phyloP scores from a whole-genome alignment of 2,329 filamentous ascomycete genomes.

The Pseudogymnoascus sp. region DNA sequence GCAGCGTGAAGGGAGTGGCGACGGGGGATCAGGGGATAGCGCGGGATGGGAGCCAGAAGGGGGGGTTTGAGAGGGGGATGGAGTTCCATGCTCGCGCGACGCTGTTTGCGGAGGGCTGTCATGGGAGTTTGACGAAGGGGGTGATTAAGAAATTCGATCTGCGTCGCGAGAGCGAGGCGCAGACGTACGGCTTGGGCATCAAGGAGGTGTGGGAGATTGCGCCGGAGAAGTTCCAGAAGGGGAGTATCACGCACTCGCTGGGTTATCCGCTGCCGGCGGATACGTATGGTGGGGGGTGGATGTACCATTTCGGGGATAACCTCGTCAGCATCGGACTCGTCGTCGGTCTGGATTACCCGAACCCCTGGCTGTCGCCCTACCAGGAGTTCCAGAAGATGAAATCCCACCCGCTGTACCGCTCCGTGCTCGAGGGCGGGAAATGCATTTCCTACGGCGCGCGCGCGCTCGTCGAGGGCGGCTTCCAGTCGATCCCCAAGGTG shows the following conservation, averaged over 20 bases:
- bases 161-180: slow-evolving; percentile 77
- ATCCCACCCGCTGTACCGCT: slow-evolving; percentile 83
- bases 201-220: slow-evolving; percentile 98
- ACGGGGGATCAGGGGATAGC: slow-evolving; percentile 89
- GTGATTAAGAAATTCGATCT: slow-evolving; percentile 91
- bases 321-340: slow-evolving; percentile 88
- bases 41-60: slow-evolving; percentile 75
- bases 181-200: slow-evolving; percentile 89
- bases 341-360: slow-evolving; percentile 88
- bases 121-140: slow-evolving; percentile 91
- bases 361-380: slow-evolving; percentile 94
- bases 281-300: slow-evolving; percentile 95
- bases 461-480: slow-evolving; percentile 87
- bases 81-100: slow-evolving; percentile 92
- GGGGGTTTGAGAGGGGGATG: slow-evolving; percentile 92
- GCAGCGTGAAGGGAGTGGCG: slow-evolving; percentile 85
- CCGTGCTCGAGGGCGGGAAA: slow-evolving; percentile 87
- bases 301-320: slow-evolving; percentile 99
- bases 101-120: slow-evolving; percentile 88
- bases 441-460: slow-evolving; percentile 95
- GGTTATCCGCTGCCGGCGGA: slow-evolving; percentile 83
- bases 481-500: slow-evolving; percentile 95
- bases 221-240: slow-evolving; percentile 84
- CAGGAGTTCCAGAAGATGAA: slow-evolving; percentile 98
- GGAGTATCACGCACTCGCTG: slow-evolving; percentile 80